A percentile compares a stretch with the other conserved stretches of the same genome.
Evolutionary conservation across 139 green algal species (phyloP).

Genomic region (Bryopsis sp.): DNA sequence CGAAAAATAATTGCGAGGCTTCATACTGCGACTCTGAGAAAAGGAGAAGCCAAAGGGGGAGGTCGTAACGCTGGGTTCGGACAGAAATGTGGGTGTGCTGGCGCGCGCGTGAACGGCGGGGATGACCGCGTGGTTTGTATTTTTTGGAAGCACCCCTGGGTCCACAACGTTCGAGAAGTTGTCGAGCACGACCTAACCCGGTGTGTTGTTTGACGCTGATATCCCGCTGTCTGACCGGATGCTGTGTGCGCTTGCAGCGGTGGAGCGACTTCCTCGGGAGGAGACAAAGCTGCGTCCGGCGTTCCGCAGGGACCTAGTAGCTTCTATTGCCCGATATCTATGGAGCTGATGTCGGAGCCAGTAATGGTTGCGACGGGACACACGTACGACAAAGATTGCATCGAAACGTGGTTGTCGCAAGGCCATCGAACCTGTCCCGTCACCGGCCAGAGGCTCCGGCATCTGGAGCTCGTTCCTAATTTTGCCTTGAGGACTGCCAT

Average conservation of each 20-base stretch:
- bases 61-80: no score
- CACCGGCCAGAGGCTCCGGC: conserved; percentile 75
- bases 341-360: conserved; percentile 89
- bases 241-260: not conserved
- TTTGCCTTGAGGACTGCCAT: conserved; percentile 83
- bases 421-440: conserved; percentile 84
- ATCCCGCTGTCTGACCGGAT: no score
- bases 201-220: no score
- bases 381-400: conserved; percentile 84
- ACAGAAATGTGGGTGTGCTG: no score
- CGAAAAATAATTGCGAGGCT: not conserved
- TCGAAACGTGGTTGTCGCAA: conserved; percentile 80
- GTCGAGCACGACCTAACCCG: no score
- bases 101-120: no score
- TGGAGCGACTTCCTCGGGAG: not conserved
- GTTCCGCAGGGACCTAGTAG: conserved; percentile 31
- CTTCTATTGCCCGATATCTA: conserved; percentile 80
- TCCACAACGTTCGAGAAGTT: no score
- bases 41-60: no score
- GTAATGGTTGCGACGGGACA: conserved; percentile 90
- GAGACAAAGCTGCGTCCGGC: conserved; percentile 4
- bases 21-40: no score
- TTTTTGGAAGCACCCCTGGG: no score
- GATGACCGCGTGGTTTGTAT: no score
- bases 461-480: conserved; percentile 87